Evolutionary conservation across 2,329 filamentous ascomycete genomes (phyloP).

Genomic region (Xylaria sp.): DNA sequence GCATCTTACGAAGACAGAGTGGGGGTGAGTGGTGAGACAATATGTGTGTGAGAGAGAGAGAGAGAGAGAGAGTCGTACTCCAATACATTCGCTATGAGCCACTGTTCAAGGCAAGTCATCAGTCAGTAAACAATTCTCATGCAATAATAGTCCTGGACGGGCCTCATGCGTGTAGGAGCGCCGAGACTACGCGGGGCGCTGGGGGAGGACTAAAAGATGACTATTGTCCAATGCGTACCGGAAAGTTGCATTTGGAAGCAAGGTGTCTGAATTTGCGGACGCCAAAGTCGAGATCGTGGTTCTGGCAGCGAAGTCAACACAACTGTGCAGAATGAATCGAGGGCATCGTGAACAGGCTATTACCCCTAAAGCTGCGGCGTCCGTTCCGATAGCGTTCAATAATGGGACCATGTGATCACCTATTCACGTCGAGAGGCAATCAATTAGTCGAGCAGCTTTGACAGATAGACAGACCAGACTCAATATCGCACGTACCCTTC

Average conservation of each 20-base stretch:
- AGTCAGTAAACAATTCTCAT: neutral
- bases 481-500: slow-evolving; percentile 53
- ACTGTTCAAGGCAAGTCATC: slow-evolving; percentile 34
- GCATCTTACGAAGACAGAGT: neutral
- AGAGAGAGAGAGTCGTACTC: slow-evolving; percentile 40
- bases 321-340: slow-evolving; percentile 6
- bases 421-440: slow-evolving; percentile 25
- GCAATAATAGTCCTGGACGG: neutral
- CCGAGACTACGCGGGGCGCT: neutral
- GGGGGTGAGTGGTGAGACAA: neutral
- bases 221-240: slow-evolving; percentile 32
- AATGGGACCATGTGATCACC: slow-evolving; percentile 82
- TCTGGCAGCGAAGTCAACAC: slow-evolving; percentile 42
- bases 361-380: slow-evolving; percentile 78
- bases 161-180: neutral
- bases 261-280: slow-evolving; percentile 73
- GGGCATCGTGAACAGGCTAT: slow-evolving; percentile 22
- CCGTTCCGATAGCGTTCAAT: slow-evolving; percentile 70
- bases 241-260: slow-evolving; percentile 70
- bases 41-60: too few species aligned
- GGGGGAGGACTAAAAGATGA: neutral
- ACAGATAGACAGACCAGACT: neutral
- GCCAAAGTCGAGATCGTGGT: slow-evolving; percentile 91
- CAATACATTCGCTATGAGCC: slow-evolving; percentile 83
- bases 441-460: neutral